A percentile compares a stretch with the other conserved stretches of the same genome.
Conservation (phyloP, 148 eudicot species). For the Fagopyrum esculentum region DNA sequence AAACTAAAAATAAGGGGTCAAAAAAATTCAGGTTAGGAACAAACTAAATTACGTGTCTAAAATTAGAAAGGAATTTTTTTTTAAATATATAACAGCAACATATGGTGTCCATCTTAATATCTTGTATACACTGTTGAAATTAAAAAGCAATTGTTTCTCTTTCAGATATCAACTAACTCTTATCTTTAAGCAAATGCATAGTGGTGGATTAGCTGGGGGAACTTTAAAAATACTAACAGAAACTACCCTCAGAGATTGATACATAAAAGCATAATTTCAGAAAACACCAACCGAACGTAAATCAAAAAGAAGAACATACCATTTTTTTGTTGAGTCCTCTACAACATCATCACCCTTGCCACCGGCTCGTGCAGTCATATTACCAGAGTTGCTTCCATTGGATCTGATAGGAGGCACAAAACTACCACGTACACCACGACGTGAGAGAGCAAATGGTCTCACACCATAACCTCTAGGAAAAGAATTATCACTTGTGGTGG, state of each 20-base stretch:
- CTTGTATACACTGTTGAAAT: background rate
- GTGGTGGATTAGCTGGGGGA: background rate
- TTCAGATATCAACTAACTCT: background rate
- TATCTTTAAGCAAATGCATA: background rate
- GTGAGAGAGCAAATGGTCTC: constrained; percentile 71
- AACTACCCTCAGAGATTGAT: background rate
- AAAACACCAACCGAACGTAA: background rate
- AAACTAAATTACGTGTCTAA: background rate
- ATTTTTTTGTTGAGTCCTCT: constrained; percentile 87
- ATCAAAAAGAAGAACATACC: constrained; percentile 36
- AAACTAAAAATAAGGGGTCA: constrained; percentile 36
- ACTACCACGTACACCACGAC: constrained; percentile 96
- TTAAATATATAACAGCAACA: background rate
- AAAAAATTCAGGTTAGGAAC: background rate
- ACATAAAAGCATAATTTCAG: background rate
- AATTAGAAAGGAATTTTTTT: background rate
- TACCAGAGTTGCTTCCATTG: constrained; percentile 56
- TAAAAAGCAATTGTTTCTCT: constrained; percentile 2
- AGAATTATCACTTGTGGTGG: constrained; percentile 58
- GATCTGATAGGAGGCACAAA: constrained; percentile 91
- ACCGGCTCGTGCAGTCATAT: constrained; percentile 51
- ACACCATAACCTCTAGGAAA: constrained; percentile 45
- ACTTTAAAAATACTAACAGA: background rate
- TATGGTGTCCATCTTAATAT: background rate
- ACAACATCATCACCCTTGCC: constrained; percentile 71